Percentiles rank a stretch among this genome's conserved stretches.
Conservation (phyloP, 495 filamentous ascomycete species). For the Penicillium coprophilum region DNA sequence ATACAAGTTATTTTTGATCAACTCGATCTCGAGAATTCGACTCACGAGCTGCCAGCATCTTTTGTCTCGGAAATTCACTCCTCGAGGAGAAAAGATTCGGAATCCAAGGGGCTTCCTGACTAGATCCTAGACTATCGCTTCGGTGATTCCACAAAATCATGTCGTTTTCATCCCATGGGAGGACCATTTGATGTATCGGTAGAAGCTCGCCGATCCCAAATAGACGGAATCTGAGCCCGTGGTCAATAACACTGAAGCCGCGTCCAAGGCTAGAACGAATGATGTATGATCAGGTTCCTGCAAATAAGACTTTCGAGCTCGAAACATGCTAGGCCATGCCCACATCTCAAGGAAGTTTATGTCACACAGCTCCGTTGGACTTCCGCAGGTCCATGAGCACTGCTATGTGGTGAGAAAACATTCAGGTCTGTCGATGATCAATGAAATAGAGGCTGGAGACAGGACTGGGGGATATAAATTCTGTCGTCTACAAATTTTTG, state of each 20-base stretch:
- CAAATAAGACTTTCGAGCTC: neutral
- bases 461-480: neutral
- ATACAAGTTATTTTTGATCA: neutral
- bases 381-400: neutral
- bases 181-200: neutral
- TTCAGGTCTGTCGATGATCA: neutral
- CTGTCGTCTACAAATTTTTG: neutral
- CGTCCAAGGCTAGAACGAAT: neutral
- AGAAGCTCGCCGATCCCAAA: neutral
- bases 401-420: neutral
- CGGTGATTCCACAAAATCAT: neutral
- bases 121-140: neutral
- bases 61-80: neutral
- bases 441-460: too few species aligned
- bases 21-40: neutral
- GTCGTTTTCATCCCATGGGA: neutral
- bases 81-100: neutral
- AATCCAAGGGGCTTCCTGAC: neutral
- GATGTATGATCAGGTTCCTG: neutral
- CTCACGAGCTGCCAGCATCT: constrained; percentile 2
- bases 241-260: neutral
- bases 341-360: neutral
- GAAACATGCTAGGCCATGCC: neutral
- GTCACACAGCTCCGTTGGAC: neutral
- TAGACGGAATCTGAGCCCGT: neutral